Evolutionary conservation across 1,284 basidiomycete genomes (phyloP), one percentile per base, ranked within the genome.

Genomic region (Cerrena zonata): DNA sequence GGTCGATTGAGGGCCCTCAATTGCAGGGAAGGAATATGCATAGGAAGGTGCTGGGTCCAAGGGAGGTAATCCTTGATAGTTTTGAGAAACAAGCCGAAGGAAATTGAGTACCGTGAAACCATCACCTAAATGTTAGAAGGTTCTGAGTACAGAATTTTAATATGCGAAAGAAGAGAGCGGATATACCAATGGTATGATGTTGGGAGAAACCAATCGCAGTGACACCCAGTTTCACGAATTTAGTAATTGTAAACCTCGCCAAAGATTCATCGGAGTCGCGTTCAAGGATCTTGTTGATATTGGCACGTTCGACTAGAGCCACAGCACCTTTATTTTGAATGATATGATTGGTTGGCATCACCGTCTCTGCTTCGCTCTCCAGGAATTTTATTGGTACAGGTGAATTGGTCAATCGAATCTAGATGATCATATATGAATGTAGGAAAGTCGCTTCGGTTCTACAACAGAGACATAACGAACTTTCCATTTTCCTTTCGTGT

Each of bases 11-110:
- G 41, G 30, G 15, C 15, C 7, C 30, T 7, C 7, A 34, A 52
- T 23, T 13, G 40, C 21, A 26, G 37, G 37, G 5, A 22, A 2
- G 7, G 21, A 21, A n/a, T n/a, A n/a, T 4, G 36, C 38, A 40
- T 58, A 58, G 11, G 38, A 43, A 12, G 57, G 57, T 24, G 47
- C 42, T 2, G 47, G 48, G 38, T 58, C 57, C 26, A 55, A 27
- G 2, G 51, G 47, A 11, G 40, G 30, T 3, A 58, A 51, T 25
- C 55, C 55, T 42, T 56, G 57, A 25, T 58, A 58, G 40, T 46
- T 47, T 34, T 56, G 55, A 5, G 57, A 58, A 3, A 58, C 43
- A 13, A 56, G 48, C 27, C 57, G 52, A 2, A 45, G 25, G 43
- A 58, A 56, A 10, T 47, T 44, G 11, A 47, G 22, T 18, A 53